A percentile compares a stretch with the other conserved stretches of the same genome.
phyloP scores from a whole-genome alignment of 805 yeast genomes.

The Jamesozyma jinghongensis region DNA sequence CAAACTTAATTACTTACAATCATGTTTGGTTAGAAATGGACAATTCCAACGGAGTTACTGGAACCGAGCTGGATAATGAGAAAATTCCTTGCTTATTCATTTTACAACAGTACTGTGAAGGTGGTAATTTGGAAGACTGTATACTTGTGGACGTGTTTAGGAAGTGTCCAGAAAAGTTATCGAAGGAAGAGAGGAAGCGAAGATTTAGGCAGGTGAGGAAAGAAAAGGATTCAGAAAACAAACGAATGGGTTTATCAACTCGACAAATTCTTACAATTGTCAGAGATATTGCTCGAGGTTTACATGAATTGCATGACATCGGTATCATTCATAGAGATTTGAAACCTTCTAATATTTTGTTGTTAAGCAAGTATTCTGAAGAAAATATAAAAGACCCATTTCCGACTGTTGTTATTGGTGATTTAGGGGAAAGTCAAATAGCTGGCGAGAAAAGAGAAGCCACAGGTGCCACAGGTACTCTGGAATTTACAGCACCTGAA shows the following conservation, averaged over 20 bases:
- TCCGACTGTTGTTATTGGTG: slow-evolving; percentile 74
- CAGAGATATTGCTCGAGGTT: slow-evolving; percentile 59
- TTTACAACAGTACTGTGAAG: slow-evolving; percentile 79
- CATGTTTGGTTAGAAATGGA: slow-evolving; percentile 84
- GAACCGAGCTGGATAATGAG: slow-evolving; percentile 6
- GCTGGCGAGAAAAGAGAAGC: slow-evolving; percentile 57
- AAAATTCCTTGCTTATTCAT: slow-evolving; percentile 66
- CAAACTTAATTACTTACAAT: slow-evolving; percentile 71
- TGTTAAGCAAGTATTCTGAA: slow-evolving; percentile 29
- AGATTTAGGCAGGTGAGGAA: slow-evolving; percentile 21
- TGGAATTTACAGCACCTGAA: slow-evolving; percentile 86
- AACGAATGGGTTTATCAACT: slow-evolving; percentile 36
- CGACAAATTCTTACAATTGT: slow-evolving; percentile 62
- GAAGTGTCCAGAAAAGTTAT: slow-evolving; percentile 30
- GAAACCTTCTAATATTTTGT: slow-evolving; percentile 79
- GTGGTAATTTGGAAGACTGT: slow-evolving; percentile 76
- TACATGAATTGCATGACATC: slow-evolving; percentile 58
- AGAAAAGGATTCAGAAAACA: slow-evolving; percentile 1
- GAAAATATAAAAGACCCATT: slow-evolving; percentile 24
- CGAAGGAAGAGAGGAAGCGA: slow-evolving; percentile 34
- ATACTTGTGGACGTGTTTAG: slow-evolving; percentile 31
- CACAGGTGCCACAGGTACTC: slow-evolving; percentile 80
- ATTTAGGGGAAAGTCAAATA: slow-evolving; percentile 81
- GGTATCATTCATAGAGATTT: slow-evolving; percentile 83
- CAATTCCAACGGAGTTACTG: slow-evolving; percentile 35